These are phyloP conservation scores for Nakataea oryzae DNA, from an alignment of 2,329 filamentous ascomycete species.

Conservation along the genomic window DNA sequence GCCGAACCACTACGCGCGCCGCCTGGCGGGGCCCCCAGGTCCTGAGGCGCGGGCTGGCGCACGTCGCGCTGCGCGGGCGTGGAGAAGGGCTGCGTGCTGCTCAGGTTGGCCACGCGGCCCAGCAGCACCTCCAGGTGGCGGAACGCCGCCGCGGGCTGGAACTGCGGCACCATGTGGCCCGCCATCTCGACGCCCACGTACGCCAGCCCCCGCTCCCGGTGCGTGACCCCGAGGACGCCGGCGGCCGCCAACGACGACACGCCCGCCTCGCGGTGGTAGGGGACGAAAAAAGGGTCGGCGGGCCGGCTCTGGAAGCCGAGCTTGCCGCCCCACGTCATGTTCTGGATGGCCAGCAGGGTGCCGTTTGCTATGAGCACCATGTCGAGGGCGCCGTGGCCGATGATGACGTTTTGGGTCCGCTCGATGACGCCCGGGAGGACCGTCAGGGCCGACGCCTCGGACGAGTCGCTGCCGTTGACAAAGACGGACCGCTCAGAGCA, in stretches of 20 bases:
- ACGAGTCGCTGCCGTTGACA: conserved; percentile 28
- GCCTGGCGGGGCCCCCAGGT: neutral
- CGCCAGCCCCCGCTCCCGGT: conserved; percentile 63
- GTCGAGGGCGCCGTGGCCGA: conserved; percentile 62
- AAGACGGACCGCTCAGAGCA: conserved; percentile 22
- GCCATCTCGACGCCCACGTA: conserved; percentile 50
- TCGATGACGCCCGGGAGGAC: conserved; percentile 65
- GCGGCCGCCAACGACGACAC: conserved; percentile 36
- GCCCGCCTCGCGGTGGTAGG: conserved; percentile 40
- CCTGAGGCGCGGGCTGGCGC: neutral
- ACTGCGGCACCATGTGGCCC: conserved; percentile 61
- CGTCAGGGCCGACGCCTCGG: conserved; percentile 8
- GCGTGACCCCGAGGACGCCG: conserved; percentile 55
- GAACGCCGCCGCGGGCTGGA: conserved; percentile 58
- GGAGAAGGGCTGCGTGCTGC: conserved; percentile 25
- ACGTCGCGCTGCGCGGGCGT: conserved; percentile 2
- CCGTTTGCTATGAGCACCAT: conserved; percentile 58
- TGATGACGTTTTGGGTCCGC: conserved; percentile 58
- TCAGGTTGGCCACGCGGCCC: conserved; percentile 52
- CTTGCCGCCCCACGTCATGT: conserved; percentile 62
- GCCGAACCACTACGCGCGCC: neutral
- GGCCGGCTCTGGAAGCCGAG: conserved; percentile 26
- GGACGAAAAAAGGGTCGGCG: conserved; percentile 55
- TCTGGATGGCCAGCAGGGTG: conserved; percentile 62
- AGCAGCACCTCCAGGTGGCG: conserved; percentile 65